Base-by-base conservation (phyloP, 2,329 filamentous ascomycete species). In the Penicillium fuscoglaucum region DNA sequence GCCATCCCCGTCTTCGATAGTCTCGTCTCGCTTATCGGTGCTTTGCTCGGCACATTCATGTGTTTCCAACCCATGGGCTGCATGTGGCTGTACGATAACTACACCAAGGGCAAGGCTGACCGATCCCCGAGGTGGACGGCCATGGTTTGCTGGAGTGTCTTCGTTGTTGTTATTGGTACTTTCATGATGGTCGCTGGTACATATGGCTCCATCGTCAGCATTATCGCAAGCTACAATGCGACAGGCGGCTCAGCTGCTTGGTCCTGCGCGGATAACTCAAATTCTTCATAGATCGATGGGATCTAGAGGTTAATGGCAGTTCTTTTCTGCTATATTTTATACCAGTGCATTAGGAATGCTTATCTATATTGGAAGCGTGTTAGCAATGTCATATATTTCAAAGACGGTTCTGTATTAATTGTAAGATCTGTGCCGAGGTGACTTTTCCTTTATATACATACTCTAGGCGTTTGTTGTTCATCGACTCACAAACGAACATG, bases 111-210 rank as follows among this genome's bases (percentile, higher is more conserved):
- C 3, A 66, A 61, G 26, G 41, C 29, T 3, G 35, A 67, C 6
- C 61, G 60, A 24, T 64, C 61, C 1, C 49, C 56, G 9, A 33
- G 45, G 24, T 69, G 64, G 64, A 53, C 40, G 5, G 37, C 60
- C 10, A 63, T 64, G 60, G 63, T 61, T 1, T 52, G 53, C 10
- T 69, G 65, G 62, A 65, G 64, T 48, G 39, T 52, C 1, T 78
- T 77, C 39, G 69, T 79, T 17, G 69, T 79, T 19, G 46, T 72
- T 2, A 57, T 64, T 0, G 78, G 77, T 6, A 70, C 61, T 0
- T 81, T 80, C 58, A 60, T 80, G 19, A 80, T 75, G 69, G 60
- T 81, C 45, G 76, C 69, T 4, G 79, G 79, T 0, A 80, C 78
- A 0, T 81, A 80, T 46, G 78, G 76, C 0, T 77, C 77, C 0